These are phyloP conservation scores for Dothideomycetes sp. DNA, from an alignment of 2,329 filamentous ascomycete genomes.

Conservation along the genomic window DNA sequence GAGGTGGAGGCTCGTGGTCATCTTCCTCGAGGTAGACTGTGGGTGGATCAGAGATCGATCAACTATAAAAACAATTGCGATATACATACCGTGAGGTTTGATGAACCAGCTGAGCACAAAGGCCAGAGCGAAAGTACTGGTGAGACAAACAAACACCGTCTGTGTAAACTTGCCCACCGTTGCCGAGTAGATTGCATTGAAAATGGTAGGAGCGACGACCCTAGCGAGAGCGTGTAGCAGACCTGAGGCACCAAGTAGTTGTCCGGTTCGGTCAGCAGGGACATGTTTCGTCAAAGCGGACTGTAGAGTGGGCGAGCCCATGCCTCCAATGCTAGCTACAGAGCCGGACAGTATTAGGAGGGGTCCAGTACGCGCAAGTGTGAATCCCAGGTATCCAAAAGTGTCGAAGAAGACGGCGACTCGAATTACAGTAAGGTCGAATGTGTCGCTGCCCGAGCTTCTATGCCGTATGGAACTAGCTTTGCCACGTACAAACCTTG, in stretches of 20 bases:
- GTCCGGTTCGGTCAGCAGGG: conserved; percentile 67
- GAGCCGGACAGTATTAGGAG: conserved; percentile 64
- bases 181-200: conserved; percentile 74
- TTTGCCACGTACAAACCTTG: conserved; percentile 60
- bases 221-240: conserved; percentile 73
- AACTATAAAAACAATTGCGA: background rate
- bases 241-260: conserved; percentile 80
- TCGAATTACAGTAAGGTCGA: conserved; percentile 71
- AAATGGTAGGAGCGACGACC: conserved; percentile 67
- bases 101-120: conserved; percentile 61
- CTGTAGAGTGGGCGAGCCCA: conserved; percentile 76
- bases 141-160: conserved; percentile 69
- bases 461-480: conserved; percentile 34
- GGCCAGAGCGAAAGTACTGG: conserved; percentile 53
- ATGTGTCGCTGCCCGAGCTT: conserved; percentile 59
- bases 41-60: too few species aligned
- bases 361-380: conserved; percentile 48
- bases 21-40: background rate
- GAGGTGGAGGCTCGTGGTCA: background rate
- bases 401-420: conserved; percentile 65
- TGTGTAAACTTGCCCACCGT: conserved; percentile 73
- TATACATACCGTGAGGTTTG: conserved; percentile 57
- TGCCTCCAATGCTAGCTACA: conserved; percentile 66
- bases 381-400: conserved; percentile 64
- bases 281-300: conserved; percentile 85